phyloP scores from a whole-genome alignment of 441 rosid species.

The Corymbia calophylla region DNA sequence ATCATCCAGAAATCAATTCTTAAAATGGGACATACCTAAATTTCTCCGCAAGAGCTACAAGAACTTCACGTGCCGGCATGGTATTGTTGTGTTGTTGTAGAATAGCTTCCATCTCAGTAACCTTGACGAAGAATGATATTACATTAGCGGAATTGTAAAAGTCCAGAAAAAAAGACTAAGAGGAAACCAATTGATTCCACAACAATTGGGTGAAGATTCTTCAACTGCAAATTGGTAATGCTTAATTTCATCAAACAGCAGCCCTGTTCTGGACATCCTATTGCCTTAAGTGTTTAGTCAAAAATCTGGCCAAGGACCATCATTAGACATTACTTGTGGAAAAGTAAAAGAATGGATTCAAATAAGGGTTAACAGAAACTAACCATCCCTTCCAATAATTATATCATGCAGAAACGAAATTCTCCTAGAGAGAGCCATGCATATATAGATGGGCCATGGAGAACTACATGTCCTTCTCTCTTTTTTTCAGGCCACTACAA shows the following conservation, averaged over 20 bases:
- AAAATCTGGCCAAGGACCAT: not conserved
- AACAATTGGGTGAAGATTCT: not conserved
- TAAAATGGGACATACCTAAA: constrained; percentile 52
- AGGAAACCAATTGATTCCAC: not conserved
- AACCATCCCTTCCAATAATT: not conserved
- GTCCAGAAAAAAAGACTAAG: not conserved
- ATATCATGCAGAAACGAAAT: not conserved
- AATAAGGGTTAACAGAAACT: not conserved
- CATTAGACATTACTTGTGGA: not conserved
- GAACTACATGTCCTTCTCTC: not conserved
- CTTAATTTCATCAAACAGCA: not conserved
- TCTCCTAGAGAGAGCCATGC: not conserved
- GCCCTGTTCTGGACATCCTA: not conserved
- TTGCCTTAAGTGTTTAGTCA: not conserved
- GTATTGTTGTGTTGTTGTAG: constrained; percentile 68
- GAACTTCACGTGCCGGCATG: constrained; percentile 76
- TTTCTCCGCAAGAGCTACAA: constrained; percentile 73
- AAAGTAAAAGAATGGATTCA: not conserved
- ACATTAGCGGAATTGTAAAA: not conserved
- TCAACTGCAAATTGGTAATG: not conserved
- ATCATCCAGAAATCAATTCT: not conserved
- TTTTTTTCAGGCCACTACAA: not conserved
- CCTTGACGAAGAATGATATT: constrained; percentile 29
- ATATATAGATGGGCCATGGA: not conserved
- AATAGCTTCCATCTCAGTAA: constrained; percentile 84